Percentiles rank a stretch among this genome's conserved stretches.
phyloP scores from a whole-genome alignment of 73 alveolate species.

The Symbiodinium natans region DNA sequence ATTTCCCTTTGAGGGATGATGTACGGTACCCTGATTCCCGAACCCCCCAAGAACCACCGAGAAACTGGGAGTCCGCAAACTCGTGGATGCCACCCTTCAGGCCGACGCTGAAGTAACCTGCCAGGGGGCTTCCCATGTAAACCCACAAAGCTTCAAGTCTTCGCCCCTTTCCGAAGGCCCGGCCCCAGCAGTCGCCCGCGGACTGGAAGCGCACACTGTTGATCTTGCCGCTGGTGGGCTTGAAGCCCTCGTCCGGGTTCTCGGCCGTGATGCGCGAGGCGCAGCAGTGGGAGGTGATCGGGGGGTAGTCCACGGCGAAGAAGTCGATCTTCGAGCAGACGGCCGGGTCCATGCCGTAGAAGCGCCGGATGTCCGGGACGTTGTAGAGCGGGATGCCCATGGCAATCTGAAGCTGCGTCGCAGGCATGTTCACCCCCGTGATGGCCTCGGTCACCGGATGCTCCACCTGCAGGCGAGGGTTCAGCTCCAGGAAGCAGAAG shows the following conservation, averaged over 20 bases:
- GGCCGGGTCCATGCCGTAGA: conserved; percentile 71
- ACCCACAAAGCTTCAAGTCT: too few species aligned
- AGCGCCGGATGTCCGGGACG: conserved; percentile 79
- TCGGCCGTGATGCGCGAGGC: conserved; percentile 94
- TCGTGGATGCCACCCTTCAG: conserved; percentile 90
- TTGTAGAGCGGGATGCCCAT: conserved; percentile 95
- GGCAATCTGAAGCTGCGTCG: conserved; percentile 95
- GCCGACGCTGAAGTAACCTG: conserved; percentile 85
- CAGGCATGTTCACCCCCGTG: conserved; percentile 96
- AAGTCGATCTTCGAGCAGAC: conserved; percentile 42
- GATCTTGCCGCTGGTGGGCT: conserved; percentile 39
- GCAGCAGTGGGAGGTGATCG: conserved; percentile 72
- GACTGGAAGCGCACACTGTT: conserved; percentile 80
- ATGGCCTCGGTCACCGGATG: conserved; percentile 97
- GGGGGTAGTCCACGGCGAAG: conserved; percentile 90
- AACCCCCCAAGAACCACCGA: too few species aligned
- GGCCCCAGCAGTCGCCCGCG: conserved; percentile 35
- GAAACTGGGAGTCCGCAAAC: conserved; percentile 93
- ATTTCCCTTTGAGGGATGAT: too few species aligned
- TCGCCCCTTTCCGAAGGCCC: too few species aligned
- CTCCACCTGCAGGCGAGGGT: conserved; percentile 92
- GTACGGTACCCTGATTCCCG: too few species aligned
- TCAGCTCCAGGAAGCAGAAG: conserved; percentile 95
- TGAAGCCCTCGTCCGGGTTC: conserved; percentile 93
- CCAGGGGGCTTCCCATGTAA: too few species aligned